Evolutionary conservation across 1,284 basidiomycete species (phyloP), one percentile per base, ranked within the genome.

Genomic region (Ustilago curta): DNA sequence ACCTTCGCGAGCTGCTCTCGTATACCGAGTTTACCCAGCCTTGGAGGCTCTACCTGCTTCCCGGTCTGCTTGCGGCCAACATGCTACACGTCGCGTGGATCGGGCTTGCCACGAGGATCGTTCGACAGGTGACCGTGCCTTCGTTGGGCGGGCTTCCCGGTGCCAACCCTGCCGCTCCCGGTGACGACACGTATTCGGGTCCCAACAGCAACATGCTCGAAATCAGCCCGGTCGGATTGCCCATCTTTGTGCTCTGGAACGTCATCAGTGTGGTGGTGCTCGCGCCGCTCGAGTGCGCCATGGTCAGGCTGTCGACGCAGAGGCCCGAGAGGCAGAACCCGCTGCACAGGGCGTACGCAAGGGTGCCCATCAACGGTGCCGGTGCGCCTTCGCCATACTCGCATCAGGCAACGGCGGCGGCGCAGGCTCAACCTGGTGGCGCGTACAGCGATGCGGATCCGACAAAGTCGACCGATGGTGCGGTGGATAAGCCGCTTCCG

Each of bases 211-310:
- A 57, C 43, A 72, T 68, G 65, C 62, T 76, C 59, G 61, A 76
- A 45, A 45, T 81, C 40, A 73, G 69, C 23, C 54, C 73, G 0
- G 52, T 80, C 23, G 82, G 81, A 11, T 53, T 83, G 39, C 52
- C 70, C 6, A 42, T 81, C 42, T 83, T 77, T 60, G 40, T 84
- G 23, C 57, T 75, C 8, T 83, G 78, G 77, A 72, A 72, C 48
- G 58, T 80, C 8, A 27, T 76, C 55, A 75, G 74, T 44, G 77
- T 77, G 4, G 25, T 77, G 7, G 61, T 81, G 2, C 68, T 82
- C 18, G 74, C 78, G 14, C 82, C 82, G n/a, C 57, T 84, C 47
- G 82, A 84, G 48, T 80, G 78, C 39, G 78, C 78, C 31, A 77
- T 80, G 56, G 77, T 84, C 6, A 70, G 83, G 14, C 66, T 84